phyloP scores from a whole-genome alignment of 768 basidiomycete genomes.

The Lactifluus hygrophoroides region DNA sequence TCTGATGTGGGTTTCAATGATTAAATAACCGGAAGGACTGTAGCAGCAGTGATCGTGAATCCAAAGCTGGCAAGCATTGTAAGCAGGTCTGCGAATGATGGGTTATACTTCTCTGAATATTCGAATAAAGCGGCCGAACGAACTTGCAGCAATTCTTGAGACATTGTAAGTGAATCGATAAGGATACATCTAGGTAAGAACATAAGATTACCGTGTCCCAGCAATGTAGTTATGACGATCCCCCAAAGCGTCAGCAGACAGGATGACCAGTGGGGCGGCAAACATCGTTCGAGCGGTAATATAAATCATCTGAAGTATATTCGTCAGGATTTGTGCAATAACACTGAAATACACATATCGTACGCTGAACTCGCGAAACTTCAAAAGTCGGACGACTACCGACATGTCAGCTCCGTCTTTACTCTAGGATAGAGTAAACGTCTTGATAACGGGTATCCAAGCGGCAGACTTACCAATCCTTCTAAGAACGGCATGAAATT shows the following conservation, averaged over 20 bases:
- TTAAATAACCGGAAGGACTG: not conserved
- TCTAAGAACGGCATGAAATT: slow-evolving; percentile 57
- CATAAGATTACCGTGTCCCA: slow-evolving; percentile 39
- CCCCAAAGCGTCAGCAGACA: slow-evolving; percentile 59
- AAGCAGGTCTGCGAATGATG: not conserved
- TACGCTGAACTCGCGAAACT: slow-evolving; percentile 76
- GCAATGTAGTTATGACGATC: slow-evolving; percentile 52
- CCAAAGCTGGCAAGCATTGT: not conserved
- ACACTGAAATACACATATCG: slow-evolving; percentile 23
- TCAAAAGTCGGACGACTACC: slow-evolving; percentile 62
- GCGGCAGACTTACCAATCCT: slow-evolving; percentile 40
- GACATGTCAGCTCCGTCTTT: slow-evolving; percentile 48
- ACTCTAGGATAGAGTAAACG: slow-evolving; percentile 32
- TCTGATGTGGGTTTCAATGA: not conserved
- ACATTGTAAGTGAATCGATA: not conserved
- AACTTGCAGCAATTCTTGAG: not conserved
- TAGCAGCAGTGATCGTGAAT: not conserved
- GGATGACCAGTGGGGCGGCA: slow-evolving; percentile 52
- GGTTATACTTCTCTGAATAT: not conserved
- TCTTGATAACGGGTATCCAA: not conserved
- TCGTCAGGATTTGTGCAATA: not conserved
- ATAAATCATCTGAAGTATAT: slow-evolving; percentile 46
- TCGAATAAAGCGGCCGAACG: not conserved
- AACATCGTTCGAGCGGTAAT: slow-evolving; percentile 66
- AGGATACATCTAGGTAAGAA: too few species aligned